Percentiles rank a stretch among this genome's conserved stretches.
phyloP scores from a whole-genome alignment of 257 asterid species.

The Cordia subcordata region DNA sequence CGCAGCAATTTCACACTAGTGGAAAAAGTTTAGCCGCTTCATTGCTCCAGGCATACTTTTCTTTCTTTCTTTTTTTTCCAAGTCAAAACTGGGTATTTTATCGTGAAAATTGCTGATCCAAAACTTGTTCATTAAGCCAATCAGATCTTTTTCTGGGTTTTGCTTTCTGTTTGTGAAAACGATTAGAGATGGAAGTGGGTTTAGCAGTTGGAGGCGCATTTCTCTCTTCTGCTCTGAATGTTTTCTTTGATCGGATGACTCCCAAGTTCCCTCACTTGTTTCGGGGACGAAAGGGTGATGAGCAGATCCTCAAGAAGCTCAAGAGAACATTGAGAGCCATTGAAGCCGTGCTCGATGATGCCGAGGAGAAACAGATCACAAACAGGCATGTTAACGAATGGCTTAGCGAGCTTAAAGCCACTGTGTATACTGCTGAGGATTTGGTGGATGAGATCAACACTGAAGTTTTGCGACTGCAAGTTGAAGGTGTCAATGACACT shows the following conservation, averaged over 20 bases:
- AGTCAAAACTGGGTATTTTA: no score
- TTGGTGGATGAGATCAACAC: slow-evolving; percentile 14
- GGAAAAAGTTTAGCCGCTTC: no score
- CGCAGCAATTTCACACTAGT: no score
- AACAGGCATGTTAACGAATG: slow-evolving; percentile 4
- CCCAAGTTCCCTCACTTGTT: slow-evolving; percentile 5
- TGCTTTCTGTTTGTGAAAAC: no score
- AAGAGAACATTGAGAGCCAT: neutral
- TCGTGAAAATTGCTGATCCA: no score
- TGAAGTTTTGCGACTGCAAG: slow-evolving; percentile 8
- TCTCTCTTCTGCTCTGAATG: slow-evolving; percentile 2
- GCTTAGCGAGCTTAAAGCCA: slow-evolving; percentile 7
- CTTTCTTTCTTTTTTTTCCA: no score
- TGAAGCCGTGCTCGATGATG: slow-evolving; percentile 16
- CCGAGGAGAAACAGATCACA: slow-evolving; percentile 13
- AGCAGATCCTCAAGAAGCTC: neutral
- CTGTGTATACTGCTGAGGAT: slow-evolving; percentile 9
- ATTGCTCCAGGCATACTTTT: no score
- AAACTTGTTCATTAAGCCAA: no score
- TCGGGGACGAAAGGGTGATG: neutral
- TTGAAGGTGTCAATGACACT: neutral
- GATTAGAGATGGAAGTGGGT: neutral
- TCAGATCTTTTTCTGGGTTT: no score
- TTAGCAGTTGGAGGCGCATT: slow-evolving; percentile 7
- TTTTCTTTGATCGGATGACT: slow-evolving; percentile 9